Conservation (phyloP, 371 early-diverging fungal genomes). For the Mortierella sp. region DNA sequence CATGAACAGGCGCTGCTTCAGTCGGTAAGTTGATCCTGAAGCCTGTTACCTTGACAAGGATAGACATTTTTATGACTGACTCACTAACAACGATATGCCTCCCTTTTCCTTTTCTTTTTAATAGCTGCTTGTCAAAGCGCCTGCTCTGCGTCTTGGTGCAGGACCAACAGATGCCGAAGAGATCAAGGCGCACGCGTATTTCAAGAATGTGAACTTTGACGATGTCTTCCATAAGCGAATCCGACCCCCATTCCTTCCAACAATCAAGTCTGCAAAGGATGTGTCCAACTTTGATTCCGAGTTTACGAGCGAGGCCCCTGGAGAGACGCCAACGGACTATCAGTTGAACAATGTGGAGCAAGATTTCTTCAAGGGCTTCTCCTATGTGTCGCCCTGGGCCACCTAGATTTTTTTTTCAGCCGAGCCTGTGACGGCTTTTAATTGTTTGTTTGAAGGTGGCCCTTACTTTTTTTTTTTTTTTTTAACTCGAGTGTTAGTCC, state of each 20-base stretch:
- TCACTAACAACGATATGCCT: not conserved
- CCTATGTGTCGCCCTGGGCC: constrained; percentile 8
- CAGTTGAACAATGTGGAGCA: constrained; percentile 11
- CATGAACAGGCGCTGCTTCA: constrained; percentile 54
- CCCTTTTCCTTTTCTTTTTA: not conserved
- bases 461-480: too few species aligned
- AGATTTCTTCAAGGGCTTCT: constrained; percentile 11
- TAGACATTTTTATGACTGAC: not conserved
- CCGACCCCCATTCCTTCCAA: constrained; percentile 62
- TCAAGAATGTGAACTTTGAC: constrained; percentile 69
- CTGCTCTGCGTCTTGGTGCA: constrained; percentile 51
- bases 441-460: too few species aligned
- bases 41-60: not conserved
- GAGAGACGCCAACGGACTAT: constrained; percentile 14
- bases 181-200: constrained; percentile 71
- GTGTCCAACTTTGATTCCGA: constrained; percentile 64
- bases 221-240: constrained; percentile 68
- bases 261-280: constrained; percentile 54
- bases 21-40: constrained; percentile 37
- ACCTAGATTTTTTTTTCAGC: not conserved
- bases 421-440: too few species aligned
- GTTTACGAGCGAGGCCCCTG: constrained; percentile 48
- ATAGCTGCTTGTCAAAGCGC: constrained; percentile 57
- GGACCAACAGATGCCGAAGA: constrained; percentile 62
- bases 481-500: too few species aligned